Conservation (phyloP, 768 basidiomycete genomes). For the Mycena chlorophos region DNA sequence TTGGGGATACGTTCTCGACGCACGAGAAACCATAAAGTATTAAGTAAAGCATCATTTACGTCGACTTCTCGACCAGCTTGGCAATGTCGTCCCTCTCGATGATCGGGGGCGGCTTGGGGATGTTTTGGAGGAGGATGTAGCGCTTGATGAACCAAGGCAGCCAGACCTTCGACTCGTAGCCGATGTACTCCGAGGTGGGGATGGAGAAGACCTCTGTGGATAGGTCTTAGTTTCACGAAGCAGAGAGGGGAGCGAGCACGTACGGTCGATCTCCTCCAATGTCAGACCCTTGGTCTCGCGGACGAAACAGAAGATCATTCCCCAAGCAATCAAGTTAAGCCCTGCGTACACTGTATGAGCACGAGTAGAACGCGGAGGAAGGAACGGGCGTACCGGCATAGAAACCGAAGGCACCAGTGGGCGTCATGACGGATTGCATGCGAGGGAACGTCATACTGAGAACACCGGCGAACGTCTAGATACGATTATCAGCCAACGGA, state of each 20-base stretch:
- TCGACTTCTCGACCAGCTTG: too few species aligned
- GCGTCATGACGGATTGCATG: slow-evolving; percentile 30
- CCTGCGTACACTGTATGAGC: slow-evolving; percentile 53
- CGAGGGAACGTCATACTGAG: slow-evolving; percentile 28
- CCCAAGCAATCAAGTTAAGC: slow-evolving; percentile 48
- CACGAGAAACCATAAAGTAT: too few species aligned
- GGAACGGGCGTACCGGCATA: neutral
- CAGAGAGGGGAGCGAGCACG: neutral
- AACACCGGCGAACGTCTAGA: slow-evolving; percentile 25
- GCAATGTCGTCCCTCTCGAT: too few species aligned
- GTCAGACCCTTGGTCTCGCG: slow-evolving; percentile 51
- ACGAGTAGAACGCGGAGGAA: neutral
- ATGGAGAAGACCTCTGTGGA: slow-evolving; percentile 22
- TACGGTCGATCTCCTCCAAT: slow-evolving; percentile 21
- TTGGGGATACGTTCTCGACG: too few species aligned
- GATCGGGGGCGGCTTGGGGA: slow-evolving; percentile 11
- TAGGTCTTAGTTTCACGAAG: neutral
- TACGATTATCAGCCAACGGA: slow-evolving; percentile 7
- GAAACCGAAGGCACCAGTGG: slow-evolving; percentile 10
- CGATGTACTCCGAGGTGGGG: slow-evolving; percentile 23
- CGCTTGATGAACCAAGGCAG: slow-evolving; percentile 27
- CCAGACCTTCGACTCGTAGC: slow-evolving; percentile 25
- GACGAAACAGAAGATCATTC: slow-evolving; percentile 53
- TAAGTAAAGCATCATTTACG: too few species aligned
- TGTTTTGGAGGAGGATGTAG: slow-evolving; percentile 17